Conservation (phyloP, 352 stramenopile genomes). For the Phytophthora foliorum region DNA sequence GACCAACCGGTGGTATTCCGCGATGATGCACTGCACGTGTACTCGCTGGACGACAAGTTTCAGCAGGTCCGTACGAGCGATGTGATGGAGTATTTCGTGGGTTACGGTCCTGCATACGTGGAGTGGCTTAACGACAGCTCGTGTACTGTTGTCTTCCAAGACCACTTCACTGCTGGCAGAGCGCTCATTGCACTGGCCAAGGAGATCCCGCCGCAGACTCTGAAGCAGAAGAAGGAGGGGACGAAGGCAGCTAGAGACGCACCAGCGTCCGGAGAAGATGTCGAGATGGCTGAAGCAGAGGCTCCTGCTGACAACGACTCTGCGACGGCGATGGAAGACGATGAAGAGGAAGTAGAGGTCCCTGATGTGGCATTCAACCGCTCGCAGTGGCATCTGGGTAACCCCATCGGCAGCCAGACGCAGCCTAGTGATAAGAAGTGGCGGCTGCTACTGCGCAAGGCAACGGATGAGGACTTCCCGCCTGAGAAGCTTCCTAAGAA, state of each 20-base stretch:
- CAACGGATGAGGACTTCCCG: constrained; percentile 83
- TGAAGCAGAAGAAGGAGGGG: constrained; percentile 47
- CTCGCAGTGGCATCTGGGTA: constrained; percentile 69
- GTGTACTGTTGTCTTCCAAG: constrained; percentile 87
- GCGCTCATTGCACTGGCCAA: constrained; percentile 68
- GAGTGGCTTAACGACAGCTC: constrained; percentile 91
- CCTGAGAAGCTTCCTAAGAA: constrained; percentile 79
- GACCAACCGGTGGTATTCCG: constrained; percentile 52
- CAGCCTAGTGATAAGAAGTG: constrained; percentile 69
- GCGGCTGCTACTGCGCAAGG: constrained; percentile 75
- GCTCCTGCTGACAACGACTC: constrained; percentile 22
- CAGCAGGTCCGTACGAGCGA: constrained; percentile 86
- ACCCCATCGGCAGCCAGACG: constrained; percentile 60
- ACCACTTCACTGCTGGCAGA: constrained; percentile 71
- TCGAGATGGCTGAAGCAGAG: constrained; percentile 67
- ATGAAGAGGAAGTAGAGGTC: constrained; percentile 42
- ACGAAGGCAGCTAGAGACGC: constrained; percentile 10
- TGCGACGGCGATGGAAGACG: constrained; percentile 37
- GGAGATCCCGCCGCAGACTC: constrained; percentile 57
- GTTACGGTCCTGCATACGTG: constrained; percentile 86
- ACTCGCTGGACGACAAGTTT: constrained; percentile 83
- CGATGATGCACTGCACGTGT: constrained; percentile 85
- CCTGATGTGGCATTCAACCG: constrained; percentile 70
- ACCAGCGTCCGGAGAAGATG: constrained; percentile 42
- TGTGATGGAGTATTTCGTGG: constrained; percentile 80